Evolutionary conservation across 116 monocot species (phyloP), one percentile per base, ranked within the genome.

Genomic region (Posidonia oceanica): DNA sequence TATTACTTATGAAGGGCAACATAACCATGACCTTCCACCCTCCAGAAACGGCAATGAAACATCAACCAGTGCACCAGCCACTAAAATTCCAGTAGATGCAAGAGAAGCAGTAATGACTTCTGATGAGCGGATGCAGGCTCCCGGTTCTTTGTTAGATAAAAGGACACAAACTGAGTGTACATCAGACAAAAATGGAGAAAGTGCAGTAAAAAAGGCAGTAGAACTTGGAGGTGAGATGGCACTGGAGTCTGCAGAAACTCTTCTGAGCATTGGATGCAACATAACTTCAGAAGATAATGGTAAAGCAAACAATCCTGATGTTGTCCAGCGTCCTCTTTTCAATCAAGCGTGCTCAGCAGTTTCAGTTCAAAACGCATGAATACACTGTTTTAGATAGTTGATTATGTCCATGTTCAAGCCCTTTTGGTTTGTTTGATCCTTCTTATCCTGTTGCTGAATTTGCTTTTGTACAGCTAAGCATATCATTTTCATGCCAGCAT

Each of bases 191-290:
- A 61, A 69, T 18, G 48, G 54, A 72, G 61, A 83, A 39, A 18
- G 36, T 36, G 36, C 3, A 11, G 57, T 65, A 29, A 37, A 75
- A 16, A 68, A 64, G 38, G 67, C 39, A 57, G 10, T 42, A 56
- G 78, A 78, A 38, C 59, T 63, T 12, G 68, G 72, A 67, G 75
- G 69, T 60, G 75, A 75, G 41, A 73, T 75, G 55, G 75, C 55
- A 37, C 36, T 76, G 21, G 83, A 87, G 67, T 83, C 87, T 54
- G 80, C 80, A 12, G 67, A 80, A 63, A 77, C 86, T 17, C 83
- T 83, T 54, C 68, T 81, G 38, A 73, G 79, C 71, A 79, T 87
- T 66, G 52, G 82, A 70, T 39, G 58, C 39, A 57, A 70, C n/a
- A 23, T 81, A 3, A 58, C 72, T n/a, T 64, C 79, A 11, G 75